Base-by-base conservation (phyloP, 2,329 filamentous ascomycete genomes). In the Aureobasidium musti region DNA sequence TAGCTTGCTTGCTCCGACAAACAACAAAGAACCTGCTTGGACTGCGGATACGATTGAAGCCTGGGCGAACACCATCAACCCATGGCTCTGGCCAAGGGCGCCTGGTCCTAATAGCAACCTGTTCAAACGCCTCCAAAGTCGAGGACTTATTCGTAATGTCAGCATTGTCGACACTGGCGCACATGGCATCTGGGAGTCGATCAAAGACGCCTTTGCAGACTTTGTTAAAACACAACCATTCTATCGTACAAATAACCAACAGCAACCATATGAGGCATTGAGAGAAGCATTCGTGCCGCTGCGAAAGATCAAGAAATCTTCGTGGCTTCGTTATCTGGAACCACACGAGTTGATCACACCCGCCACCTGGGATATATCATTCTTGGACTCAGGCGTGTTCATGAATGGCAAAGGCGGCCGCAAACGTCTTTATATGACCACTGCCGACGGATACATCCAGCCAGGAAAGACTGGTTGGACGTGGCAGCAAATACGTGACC, bases 241-340 rank as follows among this genome's bases (percentile, higher is more conserved):
- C n/a, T 33, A 50, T 26, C 28, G 47, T 21, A 43, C 11, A 69
- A 52, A 73, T 79, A 13, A 71, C 77, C 52, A 65, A 26, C 35
- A 64, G 11, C 57, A 60, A 5, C 79, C 79, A 47, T 87, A 83
- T 63, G 79, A 88, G 23, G 90, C 87, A 6, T 80, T 93, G 21
- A 83, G 84, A 64, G 87, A 89, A 50, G 77, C 85, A 0, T 91
- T 90, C 84, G 83, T 93, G n/a, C 91, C 91, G 5, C 80, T 94
- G 21, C 86, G 90, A 60, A 93, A 93, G 75, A 80, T 91, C 2
- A 86, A 90, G 73, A 91, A 89, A 73, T 89, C 91, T 67, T 88
- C 88, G 0, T 84, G 87, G 30, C 82, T 94, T 7, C 86, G 87
- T 1, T 92, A 92, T 71, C 81, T 93, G 13, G 85, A 84, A 6